Conservation (phyloP, 257 asterid species). For the Linaria vulgaris region DNA sequence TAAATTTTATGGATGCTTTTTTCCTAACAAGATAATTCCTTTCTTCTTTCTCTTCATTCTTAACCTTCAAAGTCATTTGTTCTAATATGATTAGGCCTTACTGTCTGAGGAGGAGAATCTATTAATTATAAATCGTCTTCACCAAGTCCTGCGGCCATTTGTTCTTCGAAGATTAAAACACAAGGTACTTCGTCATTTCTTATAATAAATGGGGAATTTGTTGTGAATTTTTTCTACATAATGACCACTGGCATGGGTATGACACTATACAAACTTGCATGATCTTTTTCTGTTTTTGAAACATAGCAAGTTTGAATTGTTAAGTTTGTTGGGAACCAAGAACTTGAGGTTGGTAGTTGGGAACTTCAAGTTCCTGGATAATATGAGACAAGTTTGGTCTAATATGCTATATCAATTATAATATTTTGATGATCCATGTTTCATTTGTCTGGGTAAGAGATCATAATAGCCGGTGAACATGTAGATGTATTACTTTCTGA, state of each 20-base stretch:
- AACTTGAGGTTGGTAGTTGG: slow-evolving; percentile 6
- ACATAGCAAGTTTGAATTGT: slow-evolving; percentile 11
- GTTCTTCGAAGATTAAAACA: slow-evolving; percentile 96
- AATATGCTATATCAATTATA: not conserved
- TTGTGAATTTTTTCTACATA: slow-evolving; percentile 15
- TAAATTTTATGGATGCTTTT: slow-evolving; percentile 30
- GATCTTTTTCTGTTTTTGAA: slow-evolving; percentile 13
- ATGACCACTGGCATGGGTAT: not conserved
- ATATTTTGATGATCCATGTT: too few relatives aligned
- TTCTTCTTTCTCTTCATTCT: slow-evolving; percentile 21
- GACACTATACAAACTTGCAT: slow-evolving; percentile 17
- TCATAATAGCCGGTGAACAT: slow-evolving; percentile 3
- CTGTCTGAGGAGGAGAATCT: slow-evolving; percentile 99
- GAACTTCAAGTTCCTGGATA: not conserved
- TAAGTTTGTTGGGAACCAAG: slow-evolving; percentile 12
- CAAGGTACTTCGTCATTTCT: slow-evolving; percentile 57
- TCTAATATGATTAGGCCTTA: slow-evolving; percentile 60
- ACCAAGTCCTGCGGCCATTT: slow-evolving; percentile 98
- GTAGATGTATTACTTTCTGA: not conserved
- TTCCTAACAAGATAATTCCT: slow-evolving; percentile 3
- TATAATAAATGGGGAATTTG: slow-evolving; percentile 7
- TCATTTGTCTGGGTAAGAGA: too few relatives aligned
- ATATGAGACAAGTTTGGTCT: not conserved
- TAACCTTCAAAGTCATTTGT: slow-evolving; percentile 22
- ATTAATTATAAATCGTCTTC: slow-evolving; percentile 94